A percentile compares a stretch with the other conserved stretches of the same genome.
Evolutionary conservation across 495 filamentous ascomycete genomes (phyloP).

Genomic region (Penicillium argentinense): DNA sequence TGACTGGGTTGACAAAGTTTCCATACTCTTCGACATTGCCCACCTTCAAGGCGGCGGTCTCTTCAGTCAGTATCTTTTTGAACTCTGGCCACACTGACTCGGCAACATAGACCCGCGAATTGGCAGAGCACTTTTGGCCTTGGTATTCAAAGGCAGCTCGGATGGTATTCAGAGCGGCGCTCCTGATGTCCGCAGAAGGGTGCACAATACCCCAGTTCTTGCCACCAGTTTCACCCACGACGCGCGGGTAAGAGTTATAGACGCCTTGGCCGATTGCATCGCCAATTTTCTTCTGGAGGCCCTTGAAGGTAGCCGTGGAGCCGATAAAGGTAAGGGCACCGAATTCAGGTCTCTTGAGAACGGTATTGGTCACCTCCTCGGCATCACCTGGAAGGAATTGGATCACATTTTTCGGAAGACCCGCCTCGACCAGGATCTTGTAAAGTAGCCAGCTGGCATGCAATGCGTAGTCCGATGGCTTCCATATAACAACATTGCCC

Average conservation of each 20-base stretch:
- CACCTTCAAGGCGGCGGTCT: constrained; percentile 32
- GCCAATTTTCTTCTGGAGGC: constrained; percentile 70
- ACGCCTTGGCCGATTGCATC: constrained; percentile 62
- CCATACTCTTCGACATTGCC: constrained; percentile 58
- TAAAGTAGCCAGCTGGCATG: constrained; percentile 73
- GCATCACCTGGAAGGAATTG: constrained; percentile 82
- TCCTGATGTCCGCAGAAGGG: constrained; percentile 66
- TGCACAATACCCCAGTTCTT: constrained; percentile 89
- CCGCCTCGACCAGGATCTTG: constrained; percentile 78
- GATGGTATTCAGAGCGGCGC: constrained; percentile 74
- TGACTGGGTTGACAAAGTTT: constrained; percentile 75
- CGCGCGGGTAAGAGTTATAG: constrained; percentile 72
- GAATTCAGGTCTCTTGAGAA: constrained; percentile 67
- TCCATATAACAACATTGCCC: constrained; percentile 86
- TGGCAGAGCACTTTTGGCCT: constrained; percentile 85
- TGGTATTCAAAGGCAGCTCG: constrained; percentile 86
- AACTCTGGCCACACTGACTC: constrained; percentile 65
- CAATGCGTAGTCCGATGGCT: constrained; percentile 76
- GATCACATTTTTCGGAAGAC: constrained; percentile 73
- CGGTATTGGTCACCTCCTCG: constrained; percentile 65
- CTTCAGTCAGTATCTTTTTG: constrained; percentile 46
- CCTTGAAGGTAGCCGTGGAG: constrained; percentile 72
- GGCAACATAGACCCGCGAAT: constrained; percentile 72
- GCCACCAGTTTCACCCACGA: constrained; percentile 83
- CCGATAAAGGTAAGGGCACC: constrained; percentile 79